Evolutionary conservation across 768 basidiomycete genomes (phyloP), one percentile per base, ranked within the genome.

Genomic region (Myochromella boudieri): DNA sequence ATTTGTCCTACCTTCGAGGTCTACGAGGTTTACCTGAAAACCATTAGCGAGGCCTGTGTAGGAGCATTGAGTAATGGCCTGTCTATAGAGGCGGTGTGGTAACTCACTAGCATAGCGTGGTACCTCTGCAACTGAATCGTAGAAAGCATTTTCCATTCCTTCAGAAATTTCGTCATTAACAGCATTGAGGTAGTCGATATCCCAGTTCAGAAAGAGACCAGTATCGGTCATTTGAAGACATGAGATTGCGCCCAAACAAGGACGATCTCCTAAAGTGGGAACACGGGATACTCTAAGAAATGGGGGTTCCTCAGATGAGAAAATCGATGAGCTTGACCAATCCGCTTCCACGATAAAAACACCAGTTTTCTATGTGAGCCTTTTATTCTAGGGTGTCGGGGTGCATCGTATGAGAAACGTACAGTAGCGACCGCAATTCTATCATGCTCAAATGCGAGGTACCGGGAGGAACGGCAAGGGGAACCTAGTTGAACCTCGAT

Each of bases 201-300:
- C 65, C 67, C 74, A 78, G 44, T 75, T 80, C 27, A 81, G 52
- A 49, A 69, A 83, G 10, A 82, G 49, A 0, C 74, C 75, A 0
- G 77, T 76, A 21, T 77, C 72, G 0, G 77, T 76, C 65, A 81
- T 70, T 56, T 82, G 80, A 17, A 82, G 67, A 54, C 80, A 83
- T 20, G 70, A 70, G n/a, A 81, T 56, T 44, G 48, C 51, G 14
- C 29, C 45, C 21, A 76, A 57, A 38, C 52, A 55, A 1, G 53
- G 40, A 0, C 60, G 56, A 33, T 70, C 55, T 12, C 58, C 61
- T 40, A 74, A 66, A 37, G 53, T 60, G 4, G 62, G 65, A 21
- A 64, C 42, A 22, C 67, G 69, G 4, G 55, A 50, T 34, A 71
- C 46, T 2, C 38, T 48, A 2, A 68, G 31, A 10, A 34, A 27